These are phyloP conservation scores for Arthrobotrys musiformis DNA, from an alignment of 2,329 filamentous ascomycete species.

Conservation along the genomic window DNA sequence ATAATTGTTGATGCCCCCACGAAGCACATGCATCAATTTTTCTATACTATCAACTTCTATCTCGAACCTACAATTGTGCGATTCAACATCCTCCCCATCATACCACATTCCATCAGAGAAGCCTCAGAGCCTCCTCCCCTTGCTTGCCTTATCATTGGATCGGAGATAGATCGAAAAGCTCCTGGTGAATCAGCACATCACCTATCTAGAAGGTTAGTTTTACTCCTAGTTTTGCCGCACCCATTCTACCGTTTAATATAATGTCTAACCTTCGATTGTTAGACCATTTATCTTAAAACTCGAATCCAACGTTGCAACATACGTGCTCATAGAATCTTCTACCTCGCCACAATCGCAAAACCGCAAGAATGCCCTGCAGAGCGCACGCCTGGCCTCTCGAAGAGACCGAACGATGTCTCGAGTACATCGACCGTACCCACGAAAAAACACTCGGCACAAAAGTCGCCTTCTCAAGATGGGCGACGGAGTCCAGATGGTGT, in stretches of 20 bases:
- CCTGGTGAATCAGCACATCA: neutral
- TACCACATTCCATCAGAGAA: conserved; percentile 3
- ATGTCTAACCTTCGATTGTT: no score
- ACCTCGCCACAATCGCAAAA: neutral
- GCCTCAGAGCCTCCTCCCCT: conserved; percentile 3
- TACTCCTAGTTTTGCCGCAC: no score
- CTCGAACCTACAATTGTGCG: neutral
- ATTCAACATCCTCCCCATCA: neutral
- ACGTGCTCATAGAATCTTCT: no score
- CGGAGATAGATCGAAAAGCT: neutral
- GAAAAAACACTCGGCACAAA: neutral
- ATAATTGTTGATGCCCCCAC: conserved; percentile 8
- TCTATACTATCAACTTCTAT: neutral
- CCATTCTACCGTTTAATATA: no score
- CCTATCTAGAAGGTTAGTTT: no score
- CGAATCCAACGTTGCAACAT: no score
- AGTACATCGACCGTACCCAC: conserved; percentile 32
- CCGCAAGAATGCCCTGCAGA: conserved; percentile 40
- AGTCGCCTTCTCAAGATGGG: conserved; percentile 12
- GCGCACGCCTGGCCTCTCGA: conserved; percentile 47
- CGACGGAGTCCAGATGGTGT: conserved; percentile 33
- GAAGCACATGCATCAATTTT: neutral
- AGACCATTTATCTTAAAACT: no score
- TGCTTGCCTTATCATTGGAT: neutral
- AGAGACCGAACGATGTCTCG: conserved; percentile 27